Base-by-base conservation (phyloP, 371 early-diverging fungal species). In the Caulochytrium protostelioides region DNA sequence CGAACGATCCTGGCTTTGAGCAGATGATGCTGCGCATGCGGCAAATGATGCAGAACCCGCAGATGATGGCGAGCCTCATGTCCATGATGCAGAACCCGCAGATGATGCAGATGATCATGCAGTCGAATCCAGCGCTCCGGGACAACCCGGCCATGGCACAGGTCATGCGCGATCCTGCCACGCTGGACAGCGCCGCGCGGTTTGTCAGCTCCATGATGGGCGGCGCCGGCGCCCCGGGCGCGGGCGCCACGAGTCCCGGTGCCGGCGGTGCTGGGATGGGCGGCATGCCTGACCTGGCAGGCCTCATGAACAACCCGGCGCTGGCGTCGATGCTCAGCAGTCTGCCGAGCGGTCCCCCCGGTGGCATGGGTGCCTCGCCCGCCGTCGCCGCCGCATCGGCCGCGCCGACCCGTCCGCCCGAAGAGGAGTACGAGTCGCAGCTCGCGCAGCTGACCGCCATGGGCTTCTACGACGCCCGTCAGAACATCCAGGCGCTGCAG, bases 381-480 rank as follows among this genome's bases (percentile, higher is more conserved):
- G 53, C 54, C 39, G 61, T 44, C 32, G 43, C 60, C 26, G 46
- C 62, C 6, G 36, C 61, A 16, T 45, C 60, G 13, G 39, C 41
- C 6, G 23, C 32, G 6, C 14, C 28, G 13, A 18, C 23, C 4
- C 5, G 27, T 5, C 30, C 37, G 12, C 39, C 39, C 5, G 92
- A 89, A 57, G 86, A 83, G 47, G 69, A 85, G 16, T 95, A 70
- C 55, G 72, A 75, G 44, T 71, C 67, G 14, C 89, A 95, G 52
- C 64, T 95, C 32, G 70, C 72, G 49, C 91, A 91, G 55, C 57
- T 95, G 39, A 78, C 73, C 43, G 97, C 92, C 28, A 95, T 95
- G 97, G 97, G 97, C 4, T 85, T 95, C 51, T 79, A 66, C 60
- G 79, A 85, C 52, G 74, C 82, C 9, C 55, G 68, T 5, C 75